phyloP scores from a whole-genome alignment of 805 yeast genomes.

The Myxozyma kluyveri region DNA sequence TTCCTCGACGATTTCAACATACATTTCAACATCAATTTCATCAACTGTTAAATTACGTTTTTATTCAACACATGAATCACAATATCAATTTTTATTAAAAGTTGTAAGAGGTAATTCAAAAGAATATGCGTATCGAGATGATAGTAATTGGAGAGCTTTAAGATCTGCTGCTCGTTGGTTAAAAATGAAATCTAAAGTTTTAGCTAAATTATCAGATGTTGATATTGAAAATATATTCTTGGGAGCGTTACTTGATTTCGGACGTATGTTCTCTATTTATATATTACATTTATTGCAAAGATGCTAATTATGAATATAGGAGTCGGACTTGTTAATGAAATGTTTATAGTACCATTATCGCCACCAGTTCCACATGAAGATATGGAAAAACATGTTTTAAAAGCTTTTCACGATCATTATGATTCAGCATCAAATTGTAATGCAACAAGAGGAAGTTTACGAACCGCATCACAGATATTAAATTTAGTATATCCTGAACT shows the following conservation, averaged over 20 bases:
- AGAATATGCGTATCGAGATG: slow-evolving; percentile 28
- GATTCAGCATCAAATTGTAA: slow-evolving; percentile 47
- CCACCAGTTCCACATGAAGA: slow-evolving; percentile 21
- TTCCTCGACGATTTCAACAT: slow-evolving; percentile 24
- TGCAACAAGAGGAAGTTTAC: slow-evolving; percentile 42
- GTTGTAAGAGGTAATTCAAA: slow-evolving; percentile 23
- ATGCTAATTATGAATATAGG: slow-evolving; percentile 4
- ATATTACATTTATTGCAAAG: background rate
- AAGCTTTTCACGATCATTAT: slow-evolving; percentile 44
- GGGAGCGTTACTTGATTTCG: slow-evolving; percentile 25
- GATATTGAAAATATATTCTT: slow-evolving; percentile 27
- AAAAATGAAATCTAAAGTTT: slow-evolving; percentile 19
- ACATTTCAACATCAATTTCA: slow-evolving; percentile 21
- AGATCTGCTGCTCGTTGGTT: slow-evolving; percentile 26
- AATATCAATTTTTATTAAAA: slow-evolving; percentile 20
- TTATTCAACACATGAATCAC: slow-evolving; percentile 20
- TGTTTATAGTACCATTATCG: slow-evolving; percentile 12
- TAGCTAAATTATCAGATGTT: slow-evolving; percentile 29
- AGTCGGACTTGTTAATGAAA: slow-evolving; percentile 32
- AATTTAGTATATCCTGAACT: slow-evolving; percentile 23
- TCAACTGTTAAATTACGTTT: slow-evolving; percentile 19
- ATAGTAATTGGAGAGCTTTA: slow-evolving; percentile 26
- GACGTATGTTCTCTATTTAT: slow-evolving; percentile 7
- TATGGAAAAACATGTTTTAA: slow-evolving; percentile 25
- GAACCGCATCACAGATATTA: slow-evolving; percentile 38